Base-by-base conservation (phyloP, 495 filamentous ascomycete species). In the Penicillium odoratum region DNA sequence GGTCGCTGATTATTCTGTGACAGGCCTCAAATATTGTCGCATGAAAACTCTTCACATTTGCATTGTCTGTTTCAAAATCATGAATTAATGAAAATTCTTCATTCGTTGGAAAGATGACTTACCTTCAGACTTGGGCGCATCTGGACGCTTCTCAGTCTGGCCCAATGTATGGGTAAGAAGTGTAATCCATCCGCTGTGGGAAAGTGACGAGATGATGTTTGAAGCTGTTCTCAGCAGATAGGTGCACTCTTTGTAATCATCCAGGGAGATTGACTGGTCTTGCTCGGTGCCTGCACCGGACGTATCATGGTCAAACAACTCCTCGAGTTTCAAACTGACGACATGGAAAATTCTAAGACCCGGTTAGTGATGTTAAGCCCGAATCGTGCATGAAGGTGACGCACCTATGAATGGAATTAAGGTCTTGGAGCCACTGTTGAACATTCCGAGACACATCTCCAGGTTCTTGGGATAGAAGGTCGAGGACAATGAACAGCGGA, bases 401-500 rank as follows among this genome's bases (percentile, higher is more conserved):
- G 73, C 61, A 78, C 76, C 66, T 74, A 31, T 76, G 66, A 40
- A 79, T 73, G 10, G 75, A 74, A 46, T 86, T 74, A 16, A 95
- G 75, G 46, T 83, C 89, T 63, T 89, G 87, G 7, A 98, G 75
- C 94, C 94, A 98, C 42, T 82, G 84, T 58, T 88, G 85, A 21
- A 90, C 84, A 53, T 87, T 87, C 68, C 89, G 85, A 36, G 85
- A 91, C 31, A 89, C 68, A 63, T 93, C 90, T 10, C 84, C 86
- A 26, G 83, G 82, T 61, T 88, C 88, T 51, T 93, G 88, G 21
- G 79, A 70, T 0, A 97, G 77, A 10, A 88, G 81, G 69, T 98
- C 93, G 34, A 98, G 78, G 57, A 95, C 80, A 31, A 96, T 74
- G 55, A 97, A 88, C 33, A 97, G 69, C 1, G 93, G 93, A 16